Percentiles rank a stretch among this genome's conserved stretches.
phyloP scores from a whole-genome alignment of 176 grass and related monocot genomes.

The Oropetium thomaeum region DNA sequence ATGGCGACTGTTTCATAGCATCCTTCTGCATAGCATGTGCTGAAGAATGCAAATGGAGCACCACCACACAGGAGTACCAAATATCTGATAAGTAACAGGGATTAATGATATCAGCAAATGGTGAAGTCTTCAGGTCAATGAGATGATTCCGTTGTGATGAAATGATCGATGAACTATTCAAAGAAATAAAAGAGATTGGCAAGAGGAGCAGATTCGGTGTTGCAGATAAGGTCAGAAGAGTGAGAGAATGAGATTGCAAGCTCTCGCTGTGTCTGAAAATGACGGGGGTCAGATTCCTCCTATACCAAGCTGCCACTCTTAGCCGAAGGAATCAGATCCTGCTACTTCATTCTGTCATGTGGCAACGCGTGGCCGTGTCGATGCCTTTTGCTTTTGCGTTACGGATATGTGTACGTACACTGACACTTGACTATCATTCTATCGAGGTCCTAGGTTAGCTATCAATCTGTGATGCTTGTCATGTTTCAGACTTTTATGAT shows the following conservation, averaged over 20 bases:
- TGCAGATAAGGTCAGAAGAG: conserved; percentile 30
- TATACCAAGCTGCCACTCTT: conserved; percentile 1
- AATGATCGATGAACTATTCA: neutral
- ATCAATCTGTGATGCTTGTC: neutral
- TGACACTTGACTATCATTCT: neutral
- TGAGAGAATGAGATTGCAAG: neutral
- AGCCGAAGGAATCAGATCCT: conserved; percentile 26
- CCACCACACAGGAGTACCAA: neutral
- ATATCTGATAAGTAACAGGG: conserved; percentile 13
- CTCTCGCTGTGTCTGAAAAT: conserved; percentile 19
- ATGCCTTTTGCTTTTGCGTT: neutral
- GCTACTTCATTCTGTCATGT: conserved; percentile 4
- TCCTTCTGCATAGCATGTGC: conserved; percentile 12
- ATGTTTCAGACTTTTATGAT: conserved; percentile 7
- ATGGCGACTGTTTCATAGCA: conserved; percentile 4
- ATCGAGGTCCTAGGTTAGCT: neutral
- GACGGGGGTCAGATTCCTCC: conserved; percentile 12
- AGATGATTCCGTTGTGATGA: neutral
- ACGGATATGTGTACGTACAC: neutral
- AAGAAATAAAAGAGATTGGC: neutral
- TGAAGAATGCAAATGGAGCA: conserved; percentile 14
- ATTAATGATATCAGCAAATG: neutral
- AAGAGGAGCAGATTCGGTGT: neutral
- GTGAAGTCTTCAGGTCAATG: neutral
- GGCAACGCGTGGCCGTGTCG: conserved; percentile 13